Percentiles rank a stretch among this genome's conserved stretches.
Evolutionary conservation across 169 alveolate genomes (phyloP).

Genomic region (Plasmodium ovale): DNA sequence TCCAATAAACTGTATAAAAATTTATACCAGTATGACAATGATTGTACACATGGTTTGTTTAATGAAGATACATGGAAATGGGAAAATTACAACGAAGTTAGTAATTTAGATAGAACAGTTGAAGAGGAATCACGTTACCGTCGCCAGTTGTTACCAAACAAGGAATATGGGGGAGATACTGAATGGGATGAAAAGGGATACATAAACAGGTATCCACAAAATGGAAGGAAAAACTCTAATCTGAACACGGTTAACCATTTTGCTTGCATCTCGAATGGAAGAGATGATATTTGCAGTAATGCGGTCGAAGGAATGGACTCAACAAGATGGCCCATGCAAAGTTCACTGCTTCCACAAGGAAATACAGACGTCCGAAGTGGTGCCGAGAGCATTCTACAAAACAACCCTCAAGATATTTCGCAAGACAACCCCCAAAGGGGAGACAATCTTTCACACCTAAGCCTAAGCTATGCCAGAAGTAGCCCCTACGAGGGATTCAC

Average conservation of each 20-base stretch:
- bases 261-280: background rate
- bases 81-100: background rate
- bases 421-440: too few relatives aligned
- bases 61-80: background rate
- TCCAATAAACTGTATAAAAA: conserved; percentile 30
- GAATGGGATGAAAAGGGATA: background rate
- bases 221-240: background rate
- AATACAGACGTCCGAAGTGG: too few relatives aligned
- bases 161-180: background rate
- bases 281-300: background rate
- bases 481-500: too few relatives aligned
- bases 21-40: conserved; percentile 18
- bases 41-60: background rate
- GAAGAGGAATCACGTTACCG: too few relatives aligned
- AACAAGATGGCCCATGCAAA: too few relatives aligned
- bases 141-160: background rate
- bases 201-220: background rate
- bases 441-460: too few relatives aligned
- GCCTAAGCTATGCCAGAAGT: too few relatives aligned
- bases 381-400: too few relatives aligned
- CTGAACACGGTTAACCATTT: background rate
- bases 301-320: background rate
- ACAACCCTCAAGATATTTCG: too few relatives aligned
- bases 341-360: too few relatives aligned
- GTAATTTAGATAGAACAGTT: background rate